Evolutionary conservation across 1,284 basidiomycete genomes (phyloP).

Genomic region (Veloboletus limbatus): DNA sequence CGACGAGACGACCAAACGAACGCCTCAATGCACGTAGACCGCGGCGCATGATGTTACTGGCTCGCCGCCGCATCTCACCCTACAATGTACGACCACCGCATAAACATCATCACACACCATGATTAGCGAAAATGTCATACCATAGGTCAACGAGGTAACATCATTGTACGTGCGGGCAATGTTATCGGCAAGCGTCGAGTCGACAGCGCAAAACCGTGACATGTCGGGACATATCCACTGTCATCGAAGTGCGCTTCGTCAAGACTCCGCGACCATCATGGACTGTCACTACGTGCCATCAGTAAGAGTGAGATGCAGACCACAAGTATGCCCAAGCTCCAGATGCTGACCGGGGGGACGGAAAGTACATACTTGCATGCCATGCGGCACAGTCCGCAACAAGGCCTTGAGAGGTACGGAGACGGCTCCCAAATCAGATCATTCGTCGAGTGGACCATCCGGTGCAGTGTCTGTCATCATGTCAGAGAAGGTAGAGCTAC

Average conservation of each 20-base stretch:
- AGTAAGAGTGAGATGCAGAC: slow-evolving; percentile 3
- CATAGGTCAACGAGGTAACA: background rate
- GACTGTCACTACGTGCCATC: background rate
- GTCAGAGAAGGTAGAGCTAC: slow-evolving; percentile 27
- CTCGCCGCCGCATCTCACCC: too few relatives aligned
- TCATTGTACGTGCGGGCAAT: background rate
- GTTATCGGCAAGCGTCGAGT: background rate
- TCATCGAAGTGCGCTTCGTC: too few relatives aligned
- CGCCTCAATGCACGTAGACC: too few relatives aligned
- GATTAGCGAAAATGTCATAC: background rate
- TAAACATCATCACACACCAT: too few relatives aligned
- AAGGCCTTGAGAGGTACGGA: slow-evolving; percentile 19
- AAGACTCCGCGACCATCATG: background rate
- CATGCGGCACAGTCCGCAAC: slow-evolving; percentile 18
- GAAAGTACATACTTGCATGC: background rate
- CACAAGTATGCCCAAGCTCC: background rate
- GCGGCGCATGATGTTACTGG: too few relatives aligned
- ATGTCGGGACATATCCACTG: too few relatives aligned
- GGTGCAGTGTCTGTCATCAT: slow-evolving; percentile 20
- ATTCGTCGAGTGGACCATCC: slow-evolving; percentile 10
- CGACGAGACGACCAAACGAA: too few relatives aligned
- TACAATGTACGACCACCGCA: too few relatives aligned
- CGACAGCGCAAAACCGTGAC: background rate
- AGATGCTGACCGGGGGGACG: background rate
- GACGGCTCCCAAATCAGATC: slow-evolving; percentile 31